Evolutionary conservation across 2,329 filamentous ascomycete species (phyloP).

Genomic region (Sporothrix dimorphospora): DNA sequence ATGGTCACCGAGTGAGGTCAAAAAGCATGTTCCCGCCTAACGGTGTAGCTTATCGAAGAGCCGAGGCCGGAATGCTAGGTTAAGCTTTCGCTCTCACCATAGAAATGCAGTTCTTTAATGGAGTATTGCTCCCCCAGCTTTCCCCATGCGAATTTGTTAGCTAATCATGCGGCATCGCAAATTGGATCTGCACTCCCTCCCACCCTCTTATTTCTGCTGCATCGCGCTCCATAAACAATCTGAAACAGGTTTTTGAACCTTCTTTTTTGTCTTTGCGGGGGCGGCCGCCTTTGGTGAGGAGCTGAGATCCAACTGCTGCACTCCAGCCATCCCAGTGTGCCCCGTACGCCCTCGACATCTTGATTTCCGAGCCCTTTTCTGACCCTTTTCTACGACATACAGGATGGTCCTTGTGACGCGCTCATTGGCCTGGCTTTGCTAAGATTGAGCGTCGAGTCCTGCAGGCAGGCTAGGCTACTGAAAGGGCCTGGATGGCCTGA

Average conservation of each 20-base stretch:
- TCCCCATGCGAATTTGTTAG: slow-evolving; percentile 1
- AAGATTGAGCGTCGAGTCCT: not conserved
- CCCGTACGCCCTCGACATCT: not conserved
- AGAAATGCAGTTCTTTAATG: not conserved
- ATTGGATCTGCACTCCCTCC: not conserved
- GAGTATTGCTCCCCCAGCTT: not conserved
- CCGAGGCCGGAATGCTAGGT: not conserved
- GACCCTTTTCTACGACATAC: no score
- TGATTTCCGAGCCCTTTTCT: not conserved
- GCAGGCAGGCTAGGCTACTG: not conserved
- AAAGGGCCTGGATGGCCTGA: not conserved
- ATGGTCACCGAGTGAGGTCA: not conserved
- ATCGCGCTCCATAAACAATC: slow-evolving; percentile 8
- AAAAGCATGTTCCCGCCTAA: not conserved
- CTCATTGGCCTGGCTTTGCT: not conserved
- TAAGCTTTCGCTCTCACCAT: not conserved
- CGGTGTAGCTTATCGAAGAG: not conserved
- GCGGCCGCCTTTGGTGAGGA: not conserved
- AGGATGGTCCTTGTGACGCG: not conserved
- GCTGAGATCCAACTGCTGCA: not conserved
- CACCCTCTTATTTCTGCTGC: not conserved
- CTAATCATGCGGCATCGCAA: not conserved
- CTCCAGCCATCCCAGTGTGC: slow-evolving; percentile 19
- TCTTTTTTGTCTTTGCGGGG: not conserved
- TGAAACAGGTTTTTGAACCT: slow-evolving; percentile 21